Conservation (phyloP, 257 asterid genomes). For the Petunia axillaris region DNA sequence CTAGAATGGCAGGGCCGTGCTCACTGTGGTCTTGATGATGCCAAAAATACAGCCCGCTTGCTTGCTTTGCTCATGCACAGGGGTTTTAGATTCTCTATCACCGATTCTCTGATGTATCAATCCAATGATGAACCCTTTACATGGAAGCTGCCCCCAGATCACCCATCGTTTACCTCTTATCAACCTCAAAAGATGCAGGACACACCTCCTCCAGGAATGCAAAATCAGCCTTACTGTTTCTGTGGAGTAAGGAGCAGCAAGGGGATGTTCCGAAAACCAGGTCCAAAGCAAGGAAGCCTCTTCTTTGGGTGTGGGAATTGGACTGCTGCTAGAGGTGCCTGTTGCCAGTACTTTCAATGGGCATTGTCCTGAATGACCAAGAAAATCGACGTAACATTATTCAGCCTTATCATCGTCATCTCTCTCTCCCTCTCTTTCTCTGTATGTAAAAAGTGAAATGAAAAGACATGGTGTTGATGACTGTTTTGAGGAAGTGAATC, state of each 20-base stretch:
- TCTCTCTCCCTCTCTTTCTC: background rate
- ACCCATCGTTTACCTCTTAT: constrained; percentile 40
- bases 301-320: constrained; percentile 89
- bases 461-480: background rate
- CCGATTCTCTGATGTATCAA: constrained; percentile 60
- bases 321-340: constrained; percentile 84
- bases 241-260: constrained; percentile 82
- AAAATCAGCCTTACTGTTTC: constrained; percentile 53
- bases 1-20: constrained; percentile 91
- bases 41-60: constrained; percentile 83
- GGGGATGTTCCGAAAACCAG: constrained; percentile 70
- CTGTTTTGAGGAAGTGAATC: constrained; percentile 24
- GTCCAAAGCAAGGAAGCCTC: constrained; percentile 78
- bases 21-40: constrained; percentile 93
- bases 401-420: background rate
- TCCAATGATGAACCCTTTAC: constrained; percentile 48
- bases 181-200: constrained; percentile 54
- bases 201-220: constrained; percentile 43
- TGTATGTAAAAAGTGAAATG: constrained; percentile 27
- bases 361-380: constrained; percentile 45
- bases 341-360: constrained; percentile 84
- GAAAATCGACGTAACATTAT: constrained; percentile 1
- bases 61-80: constrained; percentile 64
- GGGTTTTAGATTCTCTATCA: constrained; percentile 74
- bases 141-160: constrained; percentile 53